These are phyloP conservation scores for Westerdykella aurantiaca DNA, from an alignment of 2,329 filamentous ascomycete species.

Conservation along the genomic window DNA sequence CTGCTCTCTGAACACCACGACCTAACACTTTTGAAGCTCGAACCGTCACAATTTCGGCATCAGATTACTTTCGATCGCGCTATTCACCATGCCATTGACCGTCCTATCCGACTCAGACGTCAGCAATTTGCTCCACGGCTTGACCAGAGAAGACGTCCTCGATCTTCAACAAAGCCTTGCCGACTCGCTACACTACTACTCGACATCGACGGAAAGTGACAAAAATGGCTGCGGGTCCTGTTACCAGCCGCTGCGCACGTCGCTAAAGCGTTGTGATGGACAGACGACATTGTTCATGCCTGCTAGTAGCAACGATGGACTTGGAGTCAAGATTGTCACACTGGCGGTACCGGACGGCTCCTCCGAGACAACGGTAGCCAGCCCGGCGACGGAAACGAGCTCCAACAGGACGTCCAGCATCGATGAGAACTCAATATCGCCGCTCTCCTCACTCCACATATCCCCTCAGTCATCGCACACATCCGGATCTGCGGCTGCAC, in stretches of 20 bases:
- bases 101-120: conserved; percentile 55
- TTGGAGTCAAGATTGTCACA: conserved; percentile 62
- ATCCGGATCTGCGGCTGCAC: conserved; percentile 17
- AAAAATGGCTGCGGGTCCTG: conserved; percentile 51
- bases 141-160: conserved; percentile 53
- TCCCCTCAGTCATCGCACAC: conserved; percentile 17
- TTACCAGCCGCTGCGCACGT: conserved; percentile 58
- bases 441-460: conserved; percentile 26
- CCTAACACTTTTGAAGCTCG: too few species aligned
- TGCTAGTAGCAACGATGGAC: conserved; percentile 52
- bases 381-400: background rate
- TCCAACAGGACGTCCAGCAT: background rate
- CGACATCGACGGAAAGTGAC: conserved; percentile 54
- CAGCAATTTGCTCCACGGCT: conserved; percentile 49
- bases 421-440: conserved; percentile 2
- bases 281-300: conserved; percentile 63
- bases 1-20: too few species aligned
- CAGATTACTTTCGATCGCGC: too few species aligned
- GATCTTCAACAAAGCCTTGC: conserved; percentile 54
- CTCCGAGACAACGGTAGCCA: conserved; percentile 7
- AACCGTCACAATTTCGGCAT: too few species aligned
- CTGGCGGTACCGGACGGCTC: conserved; percentile 36
- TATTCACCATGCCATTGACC: conserved; percentile 51
- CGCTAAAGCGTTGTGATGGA: conserved; percentile 56
- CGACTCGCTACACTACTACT: conserved; percentile 60